phyloP scores from a whole-genome alignment of 768 basidiomycete genomes.

The Leccinum variicolor region DNA sequence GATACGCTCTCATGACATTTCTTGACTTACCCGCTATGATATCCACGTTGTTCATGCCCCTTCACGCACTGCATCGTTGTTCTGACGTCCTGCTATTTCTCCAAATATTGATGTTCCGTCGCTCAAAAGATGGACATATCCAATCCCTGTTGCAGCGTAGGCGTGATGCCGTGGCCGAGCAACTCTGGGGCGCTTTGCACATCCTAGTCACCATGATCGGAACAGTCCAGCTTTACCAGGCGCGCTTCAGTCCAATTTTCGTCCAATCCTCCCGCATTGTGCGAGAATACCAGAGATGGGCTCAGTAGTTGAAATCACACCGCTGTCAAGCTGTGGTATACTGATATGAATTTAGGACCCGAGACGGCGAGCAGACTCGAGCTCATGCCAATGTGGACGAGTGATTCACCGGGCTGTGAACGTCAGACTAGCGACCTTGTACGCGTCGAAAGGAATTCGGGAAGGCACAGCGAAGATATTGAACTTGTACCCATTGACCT shows the following conservation, averaged over 20 bases:
- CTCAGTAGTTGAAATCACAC: neutral
- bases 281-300: neutral
- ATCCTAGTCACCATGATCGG: slow-evolving; percentile 69
- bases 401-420: neutral
- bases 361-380: neutral
- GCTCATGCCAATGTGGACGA: too few relatives aligned
- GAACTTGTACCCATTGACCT: too few relatives aligned
- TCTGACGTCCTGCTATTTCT: slow-evolving; percentile 44
- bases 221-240: slow-evolving; percentile 45
- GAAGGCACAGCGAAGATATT: too few relatives aligned
- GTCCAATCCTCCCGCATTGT: neutral
- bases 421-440: neutral
- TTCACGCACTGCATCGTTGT: slow-evolving; percentile 19
- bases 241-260: neutral
- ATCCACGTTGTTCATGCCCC: slow-evolving; percentile 40
- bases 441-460: neutral
- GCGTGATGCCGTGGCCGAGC: slow-evolving; percentile 54
- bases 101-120: slow-evolving; percentile 34
- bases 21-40: slow-evolving; percentile 36
- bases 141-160: slow-evolving; percentile 35
- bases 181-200: slow-evolving; percentile 63
- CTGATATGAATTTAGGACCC: neutral
- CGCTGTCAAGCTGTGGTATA: neutral
- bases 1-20: slow-evolving; percentile 30
- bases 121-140: neutral